Evolutionary conservation across 1,284 basidiomycete species (phyloP).

Genomic region (Vanrija humicola): DNA sequence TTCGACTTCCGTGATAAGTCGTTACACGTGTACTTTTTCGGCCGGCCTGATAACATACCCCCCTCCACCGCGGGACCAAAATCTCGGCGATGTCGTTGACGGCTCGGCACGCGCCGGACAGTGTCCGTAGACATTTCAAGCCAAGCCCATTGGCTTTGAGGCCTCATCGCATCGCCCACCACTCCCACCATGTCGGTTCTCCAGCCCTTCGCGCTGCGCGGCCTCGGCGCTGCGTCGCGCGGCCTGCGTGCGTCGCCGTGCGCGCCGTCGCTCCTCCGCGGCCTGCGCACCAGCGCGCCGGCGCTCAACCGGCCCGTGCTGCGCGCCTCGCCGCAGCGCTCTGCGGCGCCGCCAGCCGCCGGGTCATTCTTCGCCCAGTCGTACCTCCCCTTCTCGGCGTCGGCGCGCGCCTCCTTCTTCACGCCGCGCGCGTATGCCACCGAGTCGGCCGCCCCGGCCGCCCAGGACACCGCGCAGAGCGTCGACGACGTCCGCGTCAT

Average conservation of each 20-base stretch:
- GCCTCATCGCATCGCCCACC: neutral
- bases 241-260: neutral
- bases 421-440: conserved; percentile 12
- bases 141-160: no score
- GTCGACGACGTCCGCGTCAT: conserved; percentile 59
- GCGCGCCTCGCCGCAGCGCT: neutral
- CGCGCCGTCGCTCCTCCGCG: neutral
- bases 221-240: neutral
- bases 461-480: conserved; percentile 15
- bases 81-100: no score
- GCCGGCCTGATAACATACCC: no score
- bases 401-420: conserved; percentile 12
- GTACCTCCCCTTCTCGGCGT: conserved; percentile 9
- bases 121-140: no score
- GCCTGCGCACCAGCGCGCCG: neutral
- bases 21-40: neutral
- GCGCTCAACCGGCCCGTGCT: neutral
- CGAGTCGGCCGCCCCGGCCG: neutral
- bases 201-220: conserved; percentile 10
- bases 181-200: conserved; percentile 5
- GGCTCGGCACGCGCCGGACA: no score
- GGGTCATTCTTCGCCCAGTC: conserved; percentile 10
- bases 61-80: no score
- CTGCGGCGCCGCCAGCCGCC: conserved; percentile 1
- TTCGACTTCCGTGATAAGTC: neutral